phyloP scores from a whole-genome alignment of 1,284 basidiomycete genomes.

The Cryptococcus amylolentus region DNA sequence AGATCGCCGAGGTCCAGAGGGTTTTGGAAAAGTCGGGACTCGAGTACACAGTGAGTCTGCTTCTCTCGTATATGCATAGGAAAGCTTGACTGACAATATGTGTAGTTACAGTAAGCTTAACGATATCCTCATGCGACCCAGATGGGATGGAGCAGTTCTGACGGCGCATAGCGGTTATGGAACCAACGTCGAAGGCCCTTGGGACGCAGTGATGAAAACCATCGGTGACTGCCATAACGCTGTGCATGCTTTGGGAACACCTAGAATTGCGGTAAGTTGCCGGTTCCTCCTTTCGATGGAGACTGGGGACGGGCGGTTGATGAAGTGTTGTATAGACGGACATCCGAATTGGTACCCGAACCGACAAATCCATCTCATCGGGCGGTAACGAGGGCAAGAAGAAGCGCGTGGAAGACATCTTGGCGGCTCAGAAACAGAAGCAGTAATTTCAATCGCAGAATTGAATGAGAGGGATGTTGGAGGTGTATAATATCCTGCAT shows the following conservation, averaged over 20 bases:
- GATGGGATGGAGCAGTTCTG: not conserved
- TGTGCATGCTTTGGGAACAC: slow-evolving; percentile 61
- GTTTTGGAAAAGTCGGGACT: slow-evolving; percentile 77
- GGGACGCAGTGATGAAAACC: slow-evolving; percentile 62
- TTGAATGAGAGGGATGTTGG: too few relatives aligned
- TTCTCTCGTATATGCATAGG: slow-evolving; percentile 1
- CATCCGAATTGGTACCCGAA: slow-evolving; percentile 84
- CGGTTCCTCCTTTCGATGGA: not conserved
- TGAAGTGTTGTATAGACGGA: slow-evolving; percentile 60
- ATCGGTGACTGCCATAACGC: slow-evolving; percentile 77
- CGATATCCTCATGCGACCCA: not conserved
- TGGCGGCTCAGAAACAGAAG: slow-evolving; percentile 20
- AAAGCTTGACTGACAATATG: not conserved
- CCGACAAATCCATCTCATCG: slow-evolving; percentile 62
- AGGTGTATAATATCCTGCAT: too few relatives aligned
- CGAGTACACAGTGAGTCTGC: slow-evolving; percentile 63
- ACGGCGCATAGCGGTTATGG: slow-evolving; percentile 67
- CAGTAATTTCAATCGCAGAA: too few relatives aligned
- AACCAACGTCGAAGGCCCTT: slow-evolving; percentile 83
- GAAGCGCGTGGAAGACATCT: slow-evolving; percentile 70
- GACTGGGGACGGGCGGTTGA: not conserved
- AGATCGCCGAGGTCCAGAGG: slow-evolving; percentile 62
- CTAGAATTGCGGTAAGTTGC: slow-evolving; percentile 40
- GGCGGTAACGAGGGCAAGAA: slow-evolving; percentile 78
- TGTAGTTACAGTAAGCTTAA: slow-evolving; percentile 53